Evolutionary conservation across 495 filamentous ascomycete species (phyloP).

Genomic region (Delitschia confertaspora): DNA sequence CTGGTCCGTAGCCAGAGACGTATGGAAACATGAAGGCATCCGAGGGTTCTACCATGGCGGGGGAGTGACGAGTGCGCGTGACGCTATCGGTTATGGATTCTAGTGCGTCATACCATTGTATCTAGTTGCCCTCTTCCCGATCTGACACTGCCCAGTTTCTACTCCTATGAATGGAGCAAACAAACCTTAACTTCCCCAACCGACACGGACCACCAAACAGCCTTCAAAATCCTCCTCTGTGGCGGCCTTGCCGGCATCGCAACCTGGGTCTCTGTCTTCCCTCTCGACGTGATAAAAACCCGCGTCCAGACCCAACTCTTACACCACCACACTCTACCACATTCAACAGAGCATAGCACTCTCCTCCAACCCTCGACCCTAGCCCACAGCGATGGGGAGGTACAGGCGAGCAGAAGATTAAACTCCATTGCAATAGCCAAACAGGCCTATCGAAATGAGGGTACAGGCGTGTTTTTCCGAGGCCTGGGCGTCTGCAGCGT

Average conservation of each 20-base stretch:
- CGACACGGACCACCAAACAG: constrained; percentile 40
- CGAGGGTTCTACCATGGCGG: constrained; percentile 71
- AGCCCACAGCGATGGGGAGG: too few species aligned
- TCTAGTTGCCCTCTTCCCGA: constrained; percentile 5
- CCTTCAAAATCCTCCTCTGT: constrained; percentile 62
- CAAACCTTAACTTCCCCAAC: constrained; percentile 38
- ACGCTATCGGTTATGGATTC: constrained; percentile 84
- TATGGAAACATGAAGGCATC: constrained; percentile 53
- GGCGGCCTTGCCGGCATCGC: constrained; percentile 77
- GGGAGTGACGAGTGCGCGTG: constrained; percentile 65
- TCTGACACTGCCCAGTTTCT: constrained; percentile 48
- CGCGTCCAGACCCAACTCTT: constrained; percentile 59
- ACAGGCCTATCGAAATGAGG: constrained; percentile 55
- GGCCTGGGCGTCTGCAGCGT: constrained; percentile 71
- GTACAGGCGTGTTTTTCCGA: constrained; percentile 60
- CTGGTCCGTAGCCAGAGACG: constrained; percentile 52
- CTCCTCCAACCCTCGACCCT: too few species aligned
- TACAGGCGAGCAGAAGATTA: constrained; percentile 27
- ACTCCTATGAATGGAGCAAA: constrained; percentile 69
- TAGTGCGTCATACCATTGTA: constrained; percentile 48
- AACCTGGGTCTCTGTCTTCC: constrained; percentile 81
- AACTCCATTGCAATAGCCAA: constrained; percentile 54
- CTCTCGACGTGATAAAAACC: constrained; percentile 84
- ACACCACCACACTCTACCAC: too few species aligned
- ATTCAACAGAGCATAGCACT: too few species aligned